Conservation (phyloP, 805 yeast species). For the Starmerella cellae region DNA sequence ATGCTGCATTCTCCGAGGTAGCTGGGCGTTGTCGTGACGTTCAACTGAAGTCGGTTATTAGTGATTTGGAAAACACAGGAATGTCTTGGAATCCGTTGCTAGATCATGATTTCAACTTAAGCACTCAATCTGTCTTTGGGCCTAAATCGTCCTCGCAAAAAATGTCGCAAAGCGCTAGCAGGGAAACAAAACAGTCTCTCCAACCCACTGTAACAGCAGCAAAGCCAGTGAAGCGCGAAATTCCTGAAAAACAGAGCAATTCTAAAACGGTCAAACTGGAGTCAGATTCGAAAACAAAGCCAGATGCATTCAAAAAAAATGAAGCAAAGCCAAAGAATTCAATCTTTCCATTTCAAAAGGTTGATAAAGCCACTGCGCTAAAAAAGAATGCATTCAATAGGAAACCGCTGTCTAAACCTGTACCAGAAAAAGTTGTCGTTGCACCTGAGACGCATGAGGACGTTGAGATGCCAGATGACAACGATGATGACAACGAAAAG, state of each 20-base stretch:
- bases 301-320: background rate
- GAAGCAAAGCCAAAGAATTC: background rate
- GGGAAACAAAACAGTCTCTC: background rate
- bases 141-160: background rate
- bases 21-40: background rate
- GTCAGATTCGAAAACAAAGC: background rate
- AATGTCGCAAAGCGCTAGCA: too few species aligned
- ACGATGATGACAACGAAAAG: conserved; percentile 2
- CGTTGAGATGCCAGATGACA: background rate
- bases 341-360: background rate
- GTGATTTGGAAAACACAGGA: conserved; percentile 4
- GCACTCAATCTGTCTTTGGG: background rate
- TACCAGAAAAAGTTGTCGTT: background rate
- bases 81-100: conserved; percentile 7
- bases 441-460: background rate
- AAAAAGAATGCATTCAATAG: background rate
- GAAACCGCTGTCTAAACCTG: background rate
- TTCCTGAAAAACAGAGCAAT: background rate
- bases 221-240: background rate
- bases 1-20: conserved; percentile 2
- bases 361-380: conserved; percentile 1
- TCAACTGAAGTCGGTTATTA: conserved; percentile 1
- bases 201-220: background rate
- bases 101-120: background rate
- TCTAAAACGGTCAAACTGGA: background rate